Conservation (phyloP, 2,329 filamentous ascomycete genomes). For the Cercospora sp. region DNA sequence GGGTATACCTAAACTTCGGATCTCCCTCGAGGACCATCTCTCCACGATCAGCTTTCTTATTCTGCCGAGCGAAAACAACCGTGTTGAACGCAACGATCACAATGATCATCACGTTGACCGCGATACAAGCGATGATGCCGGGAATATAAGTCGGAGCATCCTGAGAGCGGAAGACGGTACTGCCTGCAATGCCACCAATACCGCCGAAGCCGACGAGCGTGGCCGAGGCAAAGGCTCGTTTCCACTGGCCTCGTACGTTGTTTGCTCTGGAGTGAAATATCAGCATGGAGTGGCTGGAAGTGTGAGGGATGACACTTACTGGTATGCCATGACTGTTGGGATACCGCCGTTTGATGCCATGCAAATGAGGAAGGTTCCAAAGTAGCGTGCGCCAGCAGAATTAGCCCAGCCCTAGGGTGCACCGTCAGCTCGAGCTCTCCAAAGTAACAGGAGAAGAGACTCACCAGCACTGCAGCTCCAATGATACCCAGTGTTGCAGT, state of each 20-base stretch:
- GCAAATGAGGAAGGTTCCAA: conserved; percentile 35
- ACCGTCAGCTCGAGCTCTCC: conserved; percentile 26
- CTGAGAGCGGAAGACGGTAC: conserved; percentile 23
- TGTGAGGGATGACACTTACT: background rate
- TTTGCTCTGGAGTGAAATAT: conserved; percentile 36
- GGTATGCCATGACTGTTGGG: conserved; percentile 23
- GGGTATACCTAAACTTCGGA: background rate
- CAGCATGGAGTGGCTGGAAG: background rate
- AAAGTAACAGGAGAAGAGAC: background rate
- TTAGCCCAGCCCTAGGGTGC: background rate
- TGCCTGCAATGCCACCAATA: conserved; percentile 66
- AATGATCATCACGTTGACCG: background rate
- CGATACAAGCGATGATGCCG: background rate
- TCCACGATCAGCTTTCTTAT: background rate
- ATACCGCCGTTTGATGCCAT: conserved; percentile 29
- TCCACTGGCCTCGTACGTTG: conserved; percentile 56
- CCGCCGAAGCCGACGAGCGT: conserved; percentile 9
- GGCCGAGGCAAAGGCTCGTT: conserved; percentile 41
- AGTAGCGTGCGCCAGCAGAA: conserved; percentile 28
- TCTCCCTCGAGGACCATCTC: background rate
- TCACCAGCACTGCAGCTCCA: background rate
- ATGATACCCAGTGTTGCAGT: conserved; percentile 2
- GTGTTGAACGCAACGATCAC: background rate
- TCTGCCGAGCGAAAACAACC: background rate
- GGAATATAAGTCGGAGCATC: conserved; percentile 19